phyloP scores from a whole-genome alignment of 2,329 filamentous ascomycete genomes.

The Paracoccidioides lutzii region DNA sequence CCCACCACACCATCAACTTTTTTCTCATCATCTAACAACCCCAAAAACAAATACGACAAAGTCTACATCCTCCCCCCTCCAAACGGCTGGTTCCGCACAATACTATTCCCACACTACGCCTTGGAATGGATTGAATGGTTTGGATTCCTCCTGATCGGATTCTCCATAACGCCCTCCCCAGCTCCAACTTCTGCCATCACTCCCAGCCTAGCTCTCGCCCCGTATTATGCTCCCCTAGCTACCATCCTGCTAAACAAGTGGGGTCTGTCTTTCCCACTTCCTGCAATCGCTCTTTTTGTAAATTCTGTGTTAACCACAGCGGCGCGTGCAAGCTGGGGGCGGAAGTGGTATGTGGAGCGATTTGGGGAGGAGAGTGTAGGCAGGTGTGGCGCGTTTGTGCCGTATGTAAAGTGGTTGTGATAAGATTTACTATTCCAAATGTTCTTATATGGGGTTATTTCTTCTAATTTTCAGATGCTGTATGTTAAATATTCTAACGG shows the following conservation, averaged over 20 bases:
- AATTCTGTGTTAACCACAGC: constrained; percentile 88
- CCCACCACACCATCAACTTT: too few relatives aligned
- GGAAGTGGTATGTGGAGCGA: constrained; percentile 71
- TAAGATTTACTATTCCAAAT: background rate
- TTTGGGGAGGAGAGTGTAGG: constrained; percentile 77
- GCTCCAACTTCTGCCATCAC: constrained; percentile 5
- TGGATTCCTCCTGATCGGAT: constrained; percentile 60
- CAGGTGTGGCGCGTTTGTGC: constrained; percentile 60
- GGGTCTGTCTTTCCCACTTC: constrained; percentile 45
- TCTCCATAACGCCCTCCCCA: constrained; percentile 17
- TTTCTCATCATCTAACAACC: too few relatives aligned
- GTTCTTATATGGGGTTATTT: too few relatives aligned
- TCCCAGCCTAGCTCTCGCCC: constrained; percentile 20
- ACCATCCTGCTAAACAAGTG: constrained; percentile 15
- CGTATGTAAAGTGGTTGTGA: constrained; percentile 35
- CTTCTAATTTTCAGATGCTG: too few relatives aligned
- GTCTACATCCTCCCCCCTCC: constrained; percentile 75
- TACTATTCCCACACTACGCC: constrained; percentile 89
- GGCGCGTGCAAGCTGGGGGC: constrained; percentile 68
- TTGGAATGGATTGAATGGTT: constrained; percentile 94
- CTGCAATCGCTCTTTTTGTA: constrained; percentile 67
- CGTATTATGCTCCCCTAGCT: constrained; percentile 25
- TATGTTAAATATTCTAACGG: too few relatives aligned
- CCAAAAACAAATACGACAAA: constrained; percentile 51
- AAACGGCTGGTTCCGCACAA: constrained; percentile 66